Percentiles rank a stretch among this genome's conserved stretches.
These are phyloP conservation scores for Amylostereum chailletii DNA, from an alignment of 1,284 basidiomycete genomes.

Conservation along the genomic window DNA sequence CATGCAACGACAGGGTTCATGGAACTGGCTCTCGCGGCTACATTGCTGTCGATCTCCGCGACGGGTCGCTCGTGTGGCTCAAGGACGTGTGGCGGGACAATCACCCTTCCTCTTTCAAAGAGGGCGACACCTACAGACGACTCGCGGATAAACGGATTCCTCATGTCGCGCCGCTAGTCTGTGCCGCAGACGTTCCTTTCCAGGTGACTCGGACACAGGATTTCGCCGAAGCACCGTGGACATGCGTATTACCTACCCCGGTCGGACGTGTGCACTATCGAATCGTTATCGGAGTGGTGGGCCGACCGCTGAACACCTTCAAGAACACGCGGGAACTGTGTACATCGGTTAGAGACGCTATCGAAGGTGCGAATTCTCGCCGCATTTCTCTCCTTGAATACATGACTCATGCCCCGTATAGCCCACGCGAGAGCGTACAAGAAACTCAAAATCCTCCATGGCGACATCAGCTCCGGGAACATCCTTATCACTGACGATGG, in stretches of 20 bases:
- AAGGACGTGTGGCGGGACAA: background rate
- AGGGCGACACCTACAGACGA: background rate
- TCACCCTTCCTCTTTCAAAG: background rate
- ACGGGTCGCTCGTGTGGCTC: background rate
- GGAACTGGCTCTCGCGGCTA: background rate
- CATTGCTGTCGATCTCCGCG: background rate
- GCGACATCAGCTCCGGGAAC: conserved; percentile 12
- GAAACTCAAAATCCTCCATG: conserved; percentile 6
- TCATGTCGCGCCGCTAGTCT: background rate
- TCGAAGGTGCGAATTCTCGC: background rate
- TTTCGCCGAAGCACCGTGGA: background rate
- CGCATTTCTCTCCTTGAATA: background rate
- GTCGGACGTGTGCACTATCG: background rate
- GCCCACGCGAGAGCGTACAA: background rate
- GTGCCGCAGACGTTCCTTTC: background rate
- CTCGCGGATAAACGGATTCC: background rate
- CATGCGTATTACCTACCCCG: background rate
- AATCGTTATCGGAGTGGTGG: background rate
- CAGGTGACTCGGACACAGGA: background rate
- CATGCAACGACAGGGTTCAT: background rate
- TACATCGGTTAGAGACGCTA: conserved; percentile 1
- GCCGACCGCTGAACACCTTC: background rate
- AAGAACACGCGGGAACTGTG: background rate
- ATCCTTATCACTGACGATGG: conserved; percentile 6
- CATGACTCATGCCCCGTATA: background rate